A percentile compares a stretch with the other conserved stretches of the same genome.
Evolutionary conservation across 257 asterid species (phyloP).

Genomic region (Jaltomata sinuosa): DNA sequence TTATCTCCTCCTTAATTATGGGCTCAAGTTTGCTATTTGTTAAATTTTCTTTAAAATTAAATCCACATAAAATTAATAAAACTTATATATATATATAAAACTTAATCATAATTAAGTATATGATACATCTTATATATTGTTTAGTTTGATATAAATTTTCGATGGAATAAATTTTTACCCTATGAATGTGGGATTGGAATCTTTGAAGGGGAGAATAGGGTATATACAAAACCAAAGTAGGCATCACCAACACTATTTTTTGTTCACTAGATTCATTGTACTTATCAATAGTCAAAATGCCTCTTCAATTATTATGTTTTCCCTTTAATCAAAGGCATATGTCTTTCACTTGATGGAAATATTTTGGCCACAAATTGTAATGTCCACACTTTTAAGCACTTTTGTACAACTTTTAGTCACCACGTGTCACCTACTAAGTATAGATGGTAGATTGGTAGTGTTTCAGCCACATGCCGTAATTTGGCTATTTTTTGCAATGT

Average conservation of each 20-base stretch:
- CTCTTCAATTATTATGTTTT: background rate
- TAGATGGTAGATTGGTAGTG: background rate
- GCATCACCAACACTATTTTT: background rate
- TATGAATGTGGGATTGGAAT: background rate
- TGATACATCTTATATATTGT: too few species aligned
- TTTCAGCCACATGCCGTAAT: background rate
- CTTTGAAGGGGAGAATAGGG: background rate
- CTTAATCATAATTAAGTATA: too few species aligned
- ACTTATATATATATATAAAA: too few species aligned
- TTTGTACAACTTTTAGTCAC: background rate
- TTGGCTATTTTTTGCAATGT: background rate
- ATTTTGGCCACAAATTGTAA: background rate
- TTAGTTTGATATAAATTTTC: too few species aligned
- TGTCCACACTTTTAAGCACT: background rate
- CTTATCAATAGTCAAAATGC: background rate
- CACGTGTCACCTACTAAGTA: background rate
- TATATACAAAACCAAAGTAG: background rate
- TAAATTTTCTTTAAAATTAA: too few species aligned
- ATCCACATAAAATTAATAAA: too few species aligned
- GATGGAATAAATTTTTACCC: too few species aligned
- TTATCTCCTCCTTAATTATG: too few species aligned
- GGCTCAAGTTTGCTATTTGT: too few species aligned
- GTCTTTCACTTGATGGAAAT: background rate
- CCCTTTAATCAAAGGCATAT: background rate
- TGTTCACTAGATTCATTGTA: background rate